Conservation (phyloP, 495 filamentous ascomycete genomes). For the Glarea lozoyensis region DNA sequence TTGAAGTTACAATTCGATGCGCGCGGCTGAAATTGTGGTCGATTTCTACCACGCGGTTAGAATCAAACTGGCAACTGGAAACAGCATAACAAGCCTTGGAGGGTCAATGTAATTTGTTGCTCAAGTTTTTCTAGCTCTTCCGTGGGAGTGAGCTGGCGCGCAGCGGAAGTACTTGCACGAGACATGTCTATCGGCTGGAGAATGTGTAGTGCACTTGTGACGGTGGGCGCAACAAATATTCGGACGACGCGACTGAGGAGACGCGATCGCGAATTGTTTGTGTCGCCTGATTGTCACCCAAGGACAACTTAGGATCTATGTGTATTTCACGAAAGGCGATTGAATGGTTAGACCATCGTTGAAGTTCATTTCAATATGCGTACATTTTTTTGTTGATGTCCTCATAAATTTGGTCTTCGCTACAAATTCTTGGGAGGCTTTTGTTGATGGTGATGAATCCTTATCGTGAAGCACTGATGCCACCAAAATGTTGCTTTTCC, state of each 20-base stretch:
- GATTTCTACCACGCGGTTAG: constrained; percentile 57
- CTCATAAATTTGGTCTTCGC: no score
- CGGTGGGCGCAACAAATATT: neutral
- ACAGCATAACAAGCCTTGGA: constrained; percentile 60
- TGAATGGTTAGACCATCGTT: no score
- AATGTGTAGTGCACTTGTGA: neutral
- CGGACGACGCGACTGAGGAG: no score
- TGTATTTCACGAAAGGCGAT: no score
- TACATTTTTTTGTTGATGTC: no score
- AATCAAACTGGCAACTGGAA: neutral
- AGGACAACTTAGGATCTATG: no score
- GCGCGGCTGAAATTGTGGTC: constrained; percentile 97
- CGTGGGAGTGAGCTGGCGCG: constrained; percentile 68
- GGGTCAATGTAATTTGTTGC: constrained; percentile 89
- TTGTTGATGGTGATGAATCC: no score
- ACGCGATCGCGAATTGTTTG: neutral
- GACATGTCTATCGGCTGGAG: constrained; percentile 13
- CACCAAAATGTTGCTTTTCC: no score
- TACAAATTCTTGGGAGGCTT: no score
- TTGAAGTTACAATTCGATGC: constrained; percentile 90
- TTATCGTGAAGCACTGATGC: no score
- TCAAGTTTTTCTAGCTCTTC: constrained; percentile 96
- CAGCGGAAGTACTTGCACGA: constrained; percentile 28
- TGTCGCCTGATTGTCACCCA: neutral
- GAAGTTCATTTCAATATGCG: no score